phyloP scores from a whole-genome alignment of 306 rosid genomes.

The Malus sylvestris region DNA sequence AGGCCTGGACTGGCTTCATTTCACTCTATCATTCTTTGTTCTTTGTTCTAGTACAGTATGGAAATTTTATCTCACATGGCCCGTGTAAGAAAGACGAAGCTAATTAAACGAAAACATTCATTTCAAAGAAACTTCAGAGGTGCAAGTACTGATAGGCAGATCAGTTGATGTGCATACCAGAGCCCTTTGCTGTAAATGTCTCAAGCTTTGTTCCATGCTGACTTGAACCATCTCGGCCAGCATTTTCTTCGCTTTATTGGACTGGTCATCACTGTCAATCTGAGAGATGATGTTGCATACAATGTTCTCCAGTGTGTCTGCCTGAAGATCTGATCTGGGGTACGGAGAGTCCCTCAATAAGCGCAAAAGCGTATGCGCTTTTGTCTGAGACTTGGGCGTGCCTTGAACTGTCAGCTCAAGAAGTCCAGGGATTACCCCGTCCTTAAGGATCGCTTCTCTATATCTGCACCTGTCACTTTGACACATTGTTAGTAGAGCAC shows the following conservation, averaged over 20 bases:
- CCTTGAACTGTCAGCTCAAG: slow-evolving; percentile 98
- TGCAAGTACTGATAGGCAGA: slow-evolving; percentile 54
- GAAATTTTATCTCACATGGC: slow-evolving; percentile 40
- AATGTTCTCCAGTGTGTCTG: slow-evolving; percentile 89
- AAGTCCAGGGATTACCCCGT: slow-evolving; percentile 95
- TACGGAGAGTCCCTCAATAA: slow-evolving; percentile 78
- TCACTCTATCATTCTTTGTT: slow-evolving; percentile 15
- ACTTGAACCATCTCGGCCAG: slow-evolving; percentile 99
- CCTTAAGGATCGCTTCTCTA: slow-evolving; percentile 84
- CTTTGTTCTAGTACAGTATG: slow-evolving; percentile 14
- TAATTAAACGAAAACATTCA: slow-evolving; percentile 26
- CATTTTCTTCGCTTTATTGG: slow-evolving; percentile 88
- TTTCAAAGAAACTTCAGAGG: slow-evolving; percentile 80
- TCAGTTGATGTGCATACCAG: slow-evolving; percentile 86
- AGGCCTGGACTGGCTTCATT: slow-evolving; percentile 95
- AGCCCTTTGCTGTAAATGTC: slow-evolving; percentile 91
- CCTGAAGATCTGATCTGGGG: slow-evolving; percentile 69
- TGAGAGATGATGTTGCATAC: slow-evolving; percentile 88
- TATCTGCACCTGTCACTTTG: slow-evolving; percentile 75
- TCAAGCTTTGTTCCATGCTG: slow-evolving; percentile 95
- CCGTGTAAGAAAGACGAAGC: slow-evolving; percentile 10
- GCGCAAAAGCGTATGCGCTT: slow-evolving; percentile 65
- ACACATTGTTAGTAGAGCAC: slow-evolving; percentile 78
- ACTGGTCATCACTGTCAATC: slow-evolving; percentile 87
- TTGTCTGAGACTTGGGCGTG: slow-evolving; percentile 76